Evolutionary conservation across 139 green algal species (phyloP), one percentile per base, ranked within the genome.

Genomic region (Chlamydomonas eustigma): DNA sequence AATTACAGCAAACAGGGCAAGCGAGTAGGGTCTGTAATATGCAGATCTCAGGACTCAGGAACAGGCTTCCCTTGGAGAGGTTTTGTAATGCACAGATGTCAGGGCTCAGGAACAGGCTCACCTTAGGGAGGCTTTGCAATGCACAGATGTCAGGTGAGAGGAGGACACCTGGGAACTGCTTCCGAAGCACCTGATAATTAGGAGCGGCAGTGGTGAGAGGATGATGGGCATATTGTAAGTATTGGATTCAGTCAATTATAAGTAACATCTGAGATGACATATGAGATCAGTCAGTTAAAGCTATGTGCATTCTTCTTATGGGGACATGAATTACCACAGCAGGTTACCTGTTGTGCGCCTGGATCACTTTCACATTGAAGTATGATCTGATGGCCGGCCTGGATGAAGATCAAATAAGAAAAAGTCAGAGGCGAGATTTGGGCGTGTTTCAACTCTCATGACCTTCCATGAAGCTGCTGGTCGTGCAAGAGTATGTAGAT

Each of bases 301-400:
- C 22, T 58, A 22, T 22, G 44, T 12, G 44, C 22, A 22, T 12
- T 58, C 24, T 28, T 4, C 37, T 76, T 22, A 75, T 58, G 44
- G 36, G n/a, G 31, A 28, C n/a, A 37, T 30, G 1, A 51, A 25
- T 3, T 58, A 2, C 3, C 6, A 36, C 31, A 74, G 44, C 44
- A 28, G 44, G 12, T 58, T 58, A 89, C 90, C 88, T 95, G 91
- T 30, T 92, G 87, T 0, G 88, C 89, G 30, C 91, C 90, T n/a
- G 86, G 86, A 75, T 95, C 92, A 12, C 44, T 81, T 50, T 95
- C 92, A 74, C 92, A 95, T 39, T 94, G 84, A 50, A 97, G 36
- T 6, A 97, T 88, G 22, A 96, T 84, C 74, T 95, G 84, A 58
- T 97, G 92, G 0, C 92, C 92, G 25, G 90, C 89, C 89, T 94